Conservation (phyloP, 1,139 yeast genomes). For the Magnusiomyces paraingens region DNA sequence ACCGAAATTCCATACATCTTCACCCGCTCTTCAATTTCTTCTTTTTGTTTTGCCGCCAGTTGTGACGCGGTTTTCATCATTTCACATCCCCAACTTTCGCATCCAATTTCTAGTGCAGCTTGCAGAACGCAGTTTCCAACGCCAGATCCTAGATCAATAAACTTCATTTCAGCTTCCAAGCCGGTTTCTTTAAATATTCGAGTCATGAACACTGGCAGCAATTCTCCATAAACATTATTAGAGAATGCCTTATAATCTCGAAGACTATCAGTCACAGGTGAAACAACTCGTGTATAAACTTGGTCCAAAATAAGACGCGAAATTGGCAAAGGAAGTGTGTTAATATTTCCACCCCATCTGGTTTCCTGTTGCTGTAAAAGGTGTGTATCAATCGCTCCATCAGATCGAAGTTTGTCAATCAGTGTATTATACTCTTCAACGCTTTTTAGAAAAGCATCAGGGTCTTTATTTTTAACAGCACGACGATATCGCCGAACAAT, state of each 20-base stretch:
- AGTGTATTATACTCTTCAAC: conserved; percentile 40
- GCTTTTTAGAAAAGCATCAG: conserved; percentile 30
- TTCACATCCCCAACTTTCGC: conserved; percentile 83
- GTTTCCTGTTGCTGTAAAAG: conserved; percentile 33
- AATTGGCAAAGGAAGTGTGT: conserved; percentile 45
- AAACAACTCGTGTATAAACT: conserved; percentile 69
- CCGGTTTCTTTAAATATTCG: conserved; percentile 61
- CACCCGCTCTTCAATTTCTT: conserved; percentile 53
- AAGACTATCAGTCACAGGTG: conserved; percentile 62
- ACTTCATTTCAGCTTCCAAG: conserved; percentile 47
- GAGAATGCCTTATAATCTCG: conserved; percentile 79
- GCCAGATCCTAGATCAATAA: conserved; percentile 87
- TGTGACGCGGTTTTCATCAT: conserved; percentile 77
- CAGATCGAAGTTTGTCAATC: conserved; percentile 33
- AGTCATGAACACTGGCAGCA: conserved; percentile 70
- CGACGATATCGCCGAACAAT: conserved; percentile 42
- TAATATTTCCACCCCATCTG: neutral
- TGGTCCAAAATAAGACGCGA: conserved; percentile 66
- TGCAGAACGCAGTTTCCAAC: conserved; percentile 90
- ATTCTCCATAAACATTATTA: conserved; percentile 86
- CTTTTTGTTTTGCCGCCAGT: conserved; percentile 54
- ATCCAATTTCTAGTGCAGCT: conserved; percentile 83
- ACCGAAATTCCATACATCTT: conserved; percentile 56
- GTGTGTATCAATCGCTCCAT: conserved; percentile 34
- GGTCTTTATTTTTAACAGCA: conserved; percentile 38